phyloP scores from a whole-genome alignment of 1,139 yeast species.

The Magnusiomyces ingens region DNA sequence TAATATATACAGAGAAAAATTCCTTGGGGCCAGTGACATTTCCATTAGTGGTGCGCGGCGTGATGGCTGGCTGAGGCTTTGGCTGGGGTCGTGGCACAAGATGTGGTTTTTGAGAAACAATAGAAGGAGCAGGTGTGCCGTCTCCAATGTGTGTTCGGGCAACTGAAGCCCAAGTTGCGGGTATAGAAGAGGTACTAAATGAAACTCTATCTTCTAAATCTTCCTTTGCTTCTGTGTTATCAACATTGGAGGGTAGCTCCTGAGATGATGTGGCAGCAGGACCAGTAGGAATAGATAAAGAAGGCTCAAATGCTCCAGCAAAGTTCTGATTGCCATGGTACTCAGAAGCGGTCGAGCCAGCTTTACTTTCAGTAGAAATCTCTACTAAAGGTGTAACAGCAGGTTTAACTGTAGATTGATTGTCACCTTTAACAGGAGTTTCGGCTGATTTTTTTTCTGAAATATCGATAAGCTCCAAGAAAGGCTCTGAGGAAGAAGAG shows the following conservation, averaged over 20 bases:
- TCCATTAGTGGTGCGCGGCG: slow-evolving; percentile 9
- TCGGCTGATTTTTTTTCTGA: neutral
- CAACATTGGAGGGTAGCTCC: slow-evolving; percentile 8
- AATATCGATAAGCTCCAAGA: no score
- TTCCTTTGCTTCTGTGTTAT: slow-evolving; percentile 5
- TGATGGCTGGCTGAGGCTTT: slow-evolving; percentile 5
- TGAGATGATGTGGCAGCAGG: neutral
- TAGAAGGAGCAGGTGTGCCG: neutral
- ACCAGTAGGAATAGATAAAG: neutral
- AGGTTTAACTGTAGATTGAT: slow-evolving; percentile 5
- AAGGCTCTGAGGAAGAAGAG: no score
- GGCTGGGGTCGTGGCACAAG: neutral
- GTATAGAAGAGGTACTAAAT: slow-evolving; percentile 11
- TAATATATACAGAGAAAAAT: slow-evolving; percentile 35
- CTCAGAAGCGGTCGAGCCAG: slow-evolving; percentile 11
- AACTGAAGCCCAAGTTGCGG: slow-evolving; percentile 10
- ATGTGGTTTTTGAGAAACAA: slow-evolving; percentile 1
- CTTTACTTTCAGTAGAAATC: slow-evolving; percentile 10
- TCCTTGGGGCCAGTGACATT: slow-evolving; percentile 20
- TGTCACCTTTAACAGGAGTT: slow-evolving; percentile 2
- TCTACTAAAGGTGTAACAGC: slow-evolving; percentile 1
- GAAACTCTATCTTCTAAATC: slow-evolving; percentile 7
- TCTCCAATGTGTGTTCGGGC: slow-evolving; percentile 17
- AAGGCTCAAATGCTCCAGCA: no score
- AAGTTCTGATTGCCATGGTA: neutral